Base-by-base conservation (phyloP, 768 basidiomycete genomes). In the Artomyces pyxidatus region DNA sequence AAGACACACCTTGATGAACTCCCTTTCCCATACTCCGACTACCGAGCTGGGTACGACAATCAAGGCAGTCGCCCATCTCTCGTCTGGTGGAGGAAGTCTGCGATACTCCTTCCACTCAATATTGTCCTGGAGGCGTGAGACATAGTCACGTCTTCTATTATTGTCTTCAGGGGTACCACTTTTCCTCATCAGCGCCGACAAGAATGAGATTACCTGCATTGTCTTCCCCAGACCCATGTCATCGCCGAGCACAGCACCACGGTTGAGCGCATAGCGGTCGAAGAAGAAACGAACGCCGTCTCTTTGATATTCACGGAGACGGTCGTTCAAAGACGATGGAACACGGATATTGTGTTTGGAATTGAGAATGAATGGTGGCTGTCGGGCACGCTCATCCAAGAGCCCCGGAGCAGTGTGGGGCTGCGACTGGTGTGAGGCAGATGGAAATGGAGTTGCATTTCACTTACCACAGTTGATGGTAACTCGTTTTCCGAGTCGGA, bases 211-310 rank as follows among this genome's bases (percentile, higher is more conserved):
- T 22, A 92, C 84, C 64, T 98, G 95, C 19, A 97, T 92, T 0
- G 95, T 98, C 76, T 98, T 98, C 3, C 85, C 95, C 53, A 85
- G 70, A 55, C 91, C 95, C 95, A 98, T 98, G 60, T 98, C 95
- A 62, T 98, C 95, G 5, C 95, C 95, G 4, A 98, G 73, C 10
- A 97, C 62, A 0, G 85, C 94, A 0, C 95, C 95, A 38, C 72
- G 70, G 0, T 73, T 75, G 55, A 83, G 69, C 25, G 71, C 65
- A 61, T 85, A 96, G 40, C 82, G 74, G 12, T 75, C 70, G 67
- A 78, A 96, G 42, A 97, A 76, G 65, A 97, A 97, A 37, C 71
- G 64, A 11, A 87, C 78, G 7, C 95, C 95, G 10, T 92, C 83
- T 28, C 90, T 75, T 59, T 98, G 95, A 59, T 98, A 98, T 28